Evolutionary conservation across 1,284 basidiomycete species (phyloP).

Genomic region (Cystobasidiaceae sp.): DNA sequence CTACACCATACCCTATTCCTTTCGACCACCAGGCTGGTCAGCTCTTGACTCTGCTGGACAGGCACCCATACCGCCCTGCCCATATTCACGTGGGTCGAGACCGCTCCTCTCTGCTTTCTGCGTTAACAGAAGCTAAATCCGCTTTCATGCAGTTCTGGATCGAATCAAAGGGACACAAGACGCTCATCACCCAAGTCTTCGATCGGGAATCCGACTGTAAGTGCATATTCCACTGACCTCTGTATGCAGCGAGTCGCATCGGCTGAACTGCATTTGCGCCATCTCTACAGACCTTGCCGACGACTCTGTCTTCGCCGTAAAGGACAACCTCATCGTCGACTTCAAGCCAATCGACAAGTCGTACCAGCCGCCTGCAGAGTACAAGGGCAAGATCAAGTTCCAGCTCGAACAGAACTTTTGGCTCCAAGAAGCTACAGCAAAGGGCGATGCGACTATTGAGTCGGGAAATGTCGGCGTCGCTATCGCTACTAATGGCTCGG

Average conservation of each 20-base stretch:
- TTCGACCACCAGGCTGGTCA: slow-evolving; percentile 47
- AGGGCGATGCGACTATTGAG: slow-evolving; percentile 7
- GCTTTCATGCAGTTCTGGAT: slow-evolving; percentile 42
- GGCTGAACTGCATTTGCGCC: not conserved
- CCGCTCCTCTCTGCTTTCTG: slow-evolving; percentile 15
- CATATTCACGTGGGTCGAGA: slow-evolving; percentile 45
- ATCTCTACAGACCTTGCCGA: slow-evolving; percentile 42
- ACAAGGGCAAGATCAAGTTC: slow-evolving; percentile 34
- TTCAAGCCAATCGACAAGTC: slow-evolving; percentile 36
- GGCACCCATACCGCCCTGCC: slow-evolving; percentile 48
- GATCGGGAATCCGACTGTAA: slow-evolving; percentile 44
- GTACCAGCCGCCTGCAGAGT: slow-evolving; percentile 32
- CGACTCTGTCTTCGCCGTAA: slow-evolving; percentile 49
- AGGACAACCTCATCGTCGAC: slow-evolving; percentile 45
- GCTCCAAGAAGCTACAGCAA: slow-evolving; percentile 22
- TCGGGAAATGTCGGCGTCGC: slow-evolving; percentile 9
- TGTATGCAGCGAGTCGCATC: not conserved
- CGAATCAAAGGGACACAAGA: slow-evolving; percentile 41
- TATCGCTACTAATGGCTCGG: slow-evolving; percentile 14
- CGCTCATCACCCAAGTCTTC: slow-evolving; percentile 46
- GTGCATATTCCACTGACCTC: not conserved
- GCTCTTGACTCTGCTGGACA: slow-evolving; percentile 46
- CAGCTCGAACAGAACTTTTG: slow-evolving; percentile 43
- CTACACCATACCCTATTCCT: slow-evolving; percentile 49
- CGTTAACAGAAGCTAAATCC: slow-evolving; percentile 13